Base-by-base conservation (phyloP, 768 basidiomycete species). In the Amanita fuliginea region DNA sequence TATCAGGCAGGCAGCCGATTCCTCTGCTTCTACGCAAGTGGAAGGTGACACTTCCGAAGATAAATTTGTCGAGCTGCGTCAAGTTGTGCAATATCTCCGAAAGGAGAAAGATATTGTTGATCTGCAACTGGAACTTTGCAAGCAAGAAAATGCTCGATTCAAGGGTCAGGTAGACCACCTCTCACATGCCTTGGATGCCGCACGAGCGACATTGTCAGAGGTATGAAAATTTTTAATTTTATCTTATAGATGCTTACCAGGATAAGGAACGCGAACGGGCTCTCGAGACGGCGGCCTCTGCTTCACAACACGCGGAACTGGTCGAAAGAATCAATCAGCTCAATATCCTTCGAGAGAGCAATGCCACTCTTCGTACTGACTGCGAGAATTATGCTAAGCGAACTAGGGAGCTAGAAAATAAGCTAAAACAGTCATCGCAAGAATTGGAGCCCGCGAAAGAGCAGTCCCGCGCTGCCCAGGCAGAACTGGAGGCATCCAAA, bases 101-200 rank as follows among this genome's bases (percentile, higher is more conserved):
- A 89, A 85, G 59, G 91, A 93, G 71, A 92, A 94, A 66, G 89
- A 93, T 61, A 90, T 94, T 46, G 83, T 88, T 40, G 90, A 94
- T 56, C 75, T 92, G 28, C 88, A 92, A 54, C 72, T 90, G 21
- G 86, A 92, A 57, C 76, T 93, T 42, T 76, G 81, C 70, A 74
- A 76, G 56, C 74, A 84, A 52, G 89, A 93, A 67, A 86, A 76
- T 55, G 65, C 77, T 7, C 77, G 89, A 4, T 62, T 89, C 46
- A 86, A 84, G 62, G 66, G 76, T 16, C 85, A 92, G 59, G 75
- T 86, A 22, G 88, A 91, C 5, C 81, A 86, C 57, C 61, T 90
- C 36, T 72, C 74, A 13, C 80, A 81, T 54, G 78, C 66, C 37
- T 65, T 93, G 57, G 77, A 88, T 47, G 87, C 90, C 50, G 76